phyloP scores from a whole-genome alignment of 2,329 filamentous ascomycete genomes.

The Saccharata proteae region DNA sequence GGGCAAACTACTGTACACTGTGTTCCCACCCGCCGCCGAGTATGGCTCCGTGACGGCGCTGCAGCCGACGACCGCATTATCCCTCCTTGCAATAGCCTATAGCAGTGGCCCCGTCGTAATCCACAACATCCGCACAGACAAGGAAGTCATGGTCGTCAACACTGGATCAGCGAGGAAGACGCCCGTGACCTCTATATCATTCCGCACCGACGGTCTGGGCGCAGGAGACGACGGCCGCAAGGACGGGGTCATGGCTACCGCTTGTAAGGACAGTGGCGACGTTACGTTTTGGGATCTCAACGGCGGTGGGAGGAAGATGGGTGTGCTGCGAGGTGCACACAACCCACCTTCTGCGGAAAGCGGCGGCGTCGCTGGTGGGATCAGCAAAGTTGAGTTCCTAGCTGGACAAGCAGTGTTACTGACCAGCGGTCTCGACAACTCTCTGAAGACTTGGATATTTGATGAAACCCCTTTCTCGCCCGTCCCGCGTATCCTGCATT shows the following conservation, averaged over 20 bases:
- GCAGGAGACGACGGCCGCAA: conserved; percentile 74
- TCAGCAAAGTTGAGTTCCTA: conserved; percentile 82
- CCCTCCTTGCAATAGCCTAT: conserved; percentile 79
- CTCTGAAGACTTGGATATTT: conserved; percentile 92
- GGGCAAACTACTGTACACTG: conserved; percentile 79
- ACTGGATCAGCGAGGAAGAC: conserved; percentile 48
- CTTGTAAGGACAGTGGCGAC: conserved; percentile 67
- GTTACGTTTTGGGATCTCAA: conserved; percentile 96
- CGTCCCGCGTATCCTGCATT: conserved; percentile 72
- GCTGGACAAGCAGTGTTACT: conserved; percentile 79
- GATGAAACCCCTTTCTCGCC: conserved; percentile 84
- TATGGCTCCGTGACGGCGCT: conserved; percentile 78
- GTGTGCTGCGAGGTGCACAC: conserved; percentile 78
- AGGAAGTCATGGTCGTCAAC: conserved; percentile 56
- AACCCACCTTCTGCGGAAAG: conserved; percentile 53
- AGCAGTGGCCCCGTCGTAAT: conserved; percentile 66
- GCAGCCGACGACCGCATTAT: conserved; percentile 71
- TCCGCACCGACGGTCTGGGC: conserved; percentile 78
- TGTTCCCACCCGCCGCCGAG: conserved; percentile 60
- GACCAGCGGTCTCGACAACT: conserved; percentile 86
- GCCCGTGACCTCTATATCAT: conserved; percentile 71
- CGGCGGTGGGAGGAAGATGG: conserved; percentile 71
- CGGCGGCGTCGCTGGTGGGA: conserved; percentile 53
- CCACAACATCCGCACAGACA: conserved; percentile 71
- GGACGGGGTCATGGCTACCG: conserved; percentile 88